Evolutionary conservation across 345 rosid genomes (phyloP), one percentile per base, ranked within the genome.

Genomic region (Geranium rotundifolium): DNA sequence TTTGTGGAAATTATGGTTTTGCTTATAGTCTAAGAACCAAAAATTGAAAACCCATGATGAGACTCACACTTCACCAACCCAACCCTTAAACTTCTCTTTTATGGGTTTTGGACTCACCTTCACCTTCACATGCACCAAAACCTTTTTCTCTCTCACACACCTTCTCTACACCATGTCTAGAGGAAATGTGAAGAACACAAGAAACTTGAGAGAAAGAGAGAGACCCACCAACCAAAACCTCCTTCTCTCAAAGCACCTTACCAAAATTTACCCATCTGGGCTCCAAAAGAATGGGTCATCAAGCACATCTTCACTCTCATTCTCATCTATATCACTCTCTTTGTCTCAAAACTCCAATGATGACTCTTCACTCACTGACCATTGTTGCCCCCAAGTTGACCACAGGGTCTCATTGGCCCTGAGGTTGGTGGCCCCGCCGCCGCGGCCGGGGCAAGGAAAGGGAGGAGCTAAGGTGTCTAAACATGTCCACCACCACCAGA

Each of bases 251-350:
- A 93, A 83, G 63, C 86, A 87, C 79, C 65, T 93, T 31, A 93
- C 87, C 79, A 93, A 84, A 68, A 76, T 89, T 9, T 93, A 87
- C 63, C 97, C 99, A 2, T 75, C 87, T 55, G 82, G 91, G 3
- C 82, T 93, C 20, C 80, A 83, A 23, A 23, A 23, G 27, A 23
- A 23, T 23, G 27, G 27, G 27, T 23, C 27, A 39, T 78, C 88
- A 50, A 93, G 88, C 76, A 72, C 50, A 65, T 89, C 98, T 17
- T 87, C 95, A n/a, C 76, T 89, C 15, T 92, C 96, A 27, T 68
- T 85, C 8, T 89, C 95, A 0, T 87, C 97, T 0, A 19, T 92
- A 14, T 92, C 96, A 4, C 58, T 92, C 59, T 87, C 99, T 17
- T 71, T 89, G 65, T 93, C 99, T 10, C 95, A 89, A 62, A 89